Percentiles rank a stretch among this genome's conserved stretches.
Evolutionary conservation across 2,329 filamentous ascomycete species (phyloP).

Genomic region (Claviceps sp.): DNA sequence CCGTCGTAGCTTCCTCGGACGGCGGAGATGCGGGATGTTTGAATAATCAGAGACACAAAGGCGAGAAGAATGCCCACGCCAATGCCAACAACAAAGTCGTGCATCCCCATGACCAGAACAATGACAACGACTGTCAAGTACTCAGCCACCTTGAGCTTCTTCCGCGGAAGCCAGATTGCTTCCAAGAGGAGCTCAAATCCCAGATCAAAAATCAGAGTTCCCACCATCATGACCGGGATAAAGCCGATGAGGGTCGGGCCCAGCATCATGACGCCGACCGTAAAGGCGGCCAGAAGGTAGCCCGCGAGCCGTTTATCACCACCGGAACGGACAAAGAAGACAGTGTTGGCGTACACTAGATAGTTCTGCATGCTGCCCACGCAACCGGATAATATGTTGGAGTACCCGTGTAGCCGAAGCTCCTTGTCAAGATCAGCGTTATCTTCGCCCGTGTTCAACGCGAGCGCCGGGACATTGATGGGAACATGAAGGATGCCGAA

Average conservation of each 20-base stretch:
- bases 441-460: constrained; percentile 81
- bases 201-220: constrained; percentile 84
- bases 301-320: constrained; percentile 80
- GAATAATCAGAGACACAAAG: constrained; percentile 80
- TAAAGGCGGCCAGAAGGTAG: constrained; percentile 67
- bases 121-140: constrained; percentile 84
- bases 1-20: constrained; percentile 86
- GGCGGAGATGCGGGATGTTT: constrained; percentile 79
- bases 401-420: constrained; percentile 81
- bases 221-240: constrained; percentile 95
- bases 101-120: constrained; percentile 88
- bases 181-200: constrained; percentile 86
- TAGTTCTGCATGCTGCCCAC: constrained; percentile 92
- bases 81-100: constrained; percentile 93
- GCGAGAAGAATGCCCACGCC: constrained; percentile 83
- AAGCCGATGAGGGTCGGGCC: constrained; percentile 83
- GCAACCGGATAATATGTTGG: constrained; percentile 79
- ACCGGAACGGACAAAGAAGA: constrained; percentile 91
- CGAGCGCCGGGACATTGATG: constrained; percentile 92
- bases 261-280: constrained; percentile 68
- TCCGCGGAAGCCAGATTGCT: constrained; percentile 76
- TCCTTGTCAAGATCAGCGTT: constrained; percentile 85
- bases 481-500: constrained; percentile 95
- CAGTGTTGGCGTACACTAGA: constrained; percentile 90
- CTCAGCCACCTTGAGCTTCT: constrained; percentile 74